These are phyloP conservation scores for Nicotiana rustica DNA, from an alignment of 305 asterid genomes.

Conservation along the genomic window DNA sequence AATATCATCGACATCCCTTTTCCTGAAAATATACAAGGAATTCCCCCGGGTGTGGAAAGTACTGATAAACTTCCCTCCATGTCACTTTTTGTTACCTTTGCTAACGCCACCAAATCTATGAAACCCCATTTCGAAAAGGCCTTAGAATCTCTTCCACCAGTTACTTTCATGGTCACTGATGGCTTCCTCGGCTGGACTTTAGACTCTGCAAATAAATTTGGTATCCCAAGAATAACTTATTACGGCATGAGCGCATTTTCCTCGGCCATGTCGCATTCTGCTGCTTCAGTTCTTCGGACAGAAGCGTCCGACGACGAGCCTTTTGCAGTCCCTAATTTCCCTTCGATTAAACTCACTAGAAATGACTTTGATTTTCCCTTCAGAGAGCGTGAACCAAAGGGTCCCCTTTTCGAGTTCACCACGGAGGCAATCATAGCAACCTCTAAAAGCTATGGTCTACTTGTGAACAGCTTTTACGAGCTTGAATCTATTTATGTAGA, in stretches of 20 bases:
- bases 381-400: conserved; percentile 41
- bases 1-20: conserved; percentile 55
- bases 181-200: conserved; percentile 72
- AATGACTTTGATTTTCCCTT: conserved; percentile 55
- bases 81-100: conserved; percentile 56
- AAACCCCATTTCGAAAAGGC: conserved; percentile 58
- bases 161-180: conserved; percentile 61
- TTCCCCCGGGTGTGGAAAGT: conserved; percentile 63
- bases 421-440: conserved; percentile 31
- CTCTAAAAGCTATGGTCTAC: conserved; percentile 49
- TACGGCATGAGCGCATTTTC: conserved; percentile 60
- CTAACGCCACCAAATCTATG: conserved; percentile 50
- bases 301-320: conserved; percentile 54
- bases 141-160: conserved; percentile 38
- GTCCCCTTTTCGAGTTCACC: conserved; percentile 49
- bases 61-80: conserved; percentile 69
- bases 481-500: conserved; percentile 54
- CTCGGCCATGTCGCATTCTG: background rate
- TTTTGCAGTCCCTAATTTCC: conserved; percentile 47
- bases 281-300: background rate
- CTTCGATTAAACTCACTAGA: conserved; percentile 56
- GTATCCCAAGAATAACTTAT: conserved; percentile 59
- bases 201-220: conserved; percentile 51
- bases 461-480: conserved; percentile 62
- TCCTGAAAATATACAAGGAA: conserved; percentile 55